These are phyloP conservation scores for Viridothelium virens DNA, from an alignment of 495 filamentous ascomycete species.

Conservation along the genomic window DNA sequence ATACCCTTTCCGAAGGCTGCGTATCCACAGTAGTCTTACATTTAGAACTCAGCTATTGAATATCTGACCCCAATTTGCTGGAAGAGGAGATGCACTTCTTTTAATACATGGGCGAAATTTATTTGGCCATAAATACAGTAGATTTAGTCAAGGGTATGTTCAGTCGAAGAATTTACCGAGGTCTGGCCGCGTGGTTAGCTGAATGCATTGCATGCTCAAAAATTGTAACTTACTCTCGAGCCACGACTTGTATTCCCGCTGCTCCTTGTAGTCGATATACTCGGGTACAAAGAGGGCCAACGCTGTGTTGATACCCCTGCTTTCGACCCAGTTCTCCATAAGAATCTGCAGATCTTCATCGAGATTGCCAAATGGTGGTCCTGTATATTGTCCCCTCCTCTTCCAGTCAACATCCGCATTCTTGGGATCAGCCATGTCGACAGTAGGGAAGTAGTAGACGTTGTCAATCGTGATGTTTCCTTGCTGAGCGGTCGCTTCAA, in stretches of 20 bases:
- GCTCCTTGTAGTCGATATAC: slow-evolving; percentile 98
- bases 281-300: slow-evolving; percentile 88
- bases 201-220: neutral
- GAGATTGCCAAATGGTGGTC: slow-evolving; percentile 85
- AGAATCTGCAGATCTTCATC: slow-evolving; percentile 92
- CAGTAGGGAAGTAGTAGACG: slow-evolving; percentile 73
- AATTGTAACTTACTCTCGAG: slow-evolving; percentile 34
- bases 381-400: slow-evolving; percentile 72
- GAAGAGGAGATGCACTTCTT: slow-evolving; percentile 4
- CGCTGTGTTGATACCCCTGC: slow-evolving; percentile 80
- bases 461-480: slow-evolving; percentile 85
- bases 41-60: neutral
- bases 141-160: neutral
- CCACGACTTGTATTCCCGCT: slow-evolving; percentile 94
- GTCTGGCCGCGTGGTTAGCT: neutral
- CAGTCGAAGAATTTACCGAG: slow-evolving; percentile 5
- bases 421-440: slow-evolving; percentile 58
- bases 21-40: slow-evolving; percentile 9
- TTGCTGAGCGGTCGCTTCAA: slow-evolving; percentile 82
- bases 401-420: slow-evolving; percentile 61
- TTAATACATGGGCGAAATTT: slow-evolving; percentile 5
- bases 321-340: slow-evolving; percentile 89
- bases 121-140: slow-evolving; percentile 4
- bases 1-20: neutral
- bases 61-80: neutral